Percentiles rank a stretch among this genome's conserved stretches.
Evolutionary conservation across 768 basidiomycete genomes (phyloP).

Genomic region (Hydnum rufescens): DNA sequence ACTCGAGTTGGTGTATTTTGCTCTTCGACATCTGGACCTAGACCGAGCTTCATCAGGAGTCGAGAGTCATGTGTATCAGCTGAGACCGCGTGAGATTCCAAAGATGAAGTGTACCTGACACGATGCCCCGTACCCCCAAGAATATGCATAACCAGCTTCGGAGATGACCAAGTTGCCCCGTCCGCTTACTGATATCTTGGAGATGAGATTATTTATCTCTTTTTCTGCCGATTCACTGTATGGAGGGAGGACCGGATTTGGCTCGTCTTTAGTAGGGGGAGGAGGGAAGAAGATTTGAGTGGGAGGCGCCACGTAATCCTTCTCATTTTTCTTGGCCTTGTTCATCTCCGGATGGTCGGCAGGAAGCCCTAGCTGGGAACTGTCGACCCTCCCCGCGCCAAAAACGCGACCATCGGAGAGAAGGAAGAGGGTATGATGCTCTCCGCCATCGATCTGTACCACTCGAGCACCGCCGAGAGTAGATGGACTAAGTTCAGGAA

Average conservation of each 20-base stretch:
- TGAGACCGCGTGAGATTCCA: background rate
- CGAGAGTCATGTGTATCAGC: background rate
- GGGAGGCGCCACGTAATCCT: conserved; percentile 6
- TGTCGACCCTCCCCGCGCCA: conserved; percentile 69
- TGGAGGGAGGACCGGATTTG: conserved; percentile 14
- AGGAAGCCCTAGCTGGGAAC: conserved; percentile 53
- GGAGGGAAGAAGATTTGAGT: conserved; percentile 22
- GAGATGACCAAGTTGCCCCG: conserved; percentile 23
- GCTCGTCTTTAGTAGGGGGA: conserved; percentile 18
- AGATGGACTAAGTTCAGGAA: conserved; percentile 40
- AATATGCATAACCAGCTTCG: conserved; percentile 21
- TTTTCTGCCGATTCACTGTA: background rate
- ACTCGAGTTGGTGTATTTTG: conserved; percentile 7
- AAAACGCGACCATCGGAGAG: conserved; percentile 68
- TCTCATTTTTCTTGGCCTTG: background rate
- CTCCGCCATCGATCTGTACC: conserved; percentile 60
- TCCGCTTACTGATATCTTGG: conserved; percentile 20
- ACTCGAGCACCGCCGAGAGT: conserved; percentile 41
- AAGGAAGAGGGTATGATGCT: conserved; percentile 81
- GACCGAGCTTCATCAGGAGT: conserved; percentile 18
- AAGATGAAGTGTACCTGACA: conserved; percentile 2
- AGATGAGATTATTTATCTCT: conserved; percentile 16
- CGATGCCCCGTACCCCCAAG: conserved; percentile 22
- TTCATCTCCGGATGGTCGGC: conserved; percentile 21
- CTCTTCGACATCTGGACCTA: conserved; percentile 19